phyloP scores from a whole-genome alignment of 306 rosid genomes.

The Cucurbita pepo region DNA sequence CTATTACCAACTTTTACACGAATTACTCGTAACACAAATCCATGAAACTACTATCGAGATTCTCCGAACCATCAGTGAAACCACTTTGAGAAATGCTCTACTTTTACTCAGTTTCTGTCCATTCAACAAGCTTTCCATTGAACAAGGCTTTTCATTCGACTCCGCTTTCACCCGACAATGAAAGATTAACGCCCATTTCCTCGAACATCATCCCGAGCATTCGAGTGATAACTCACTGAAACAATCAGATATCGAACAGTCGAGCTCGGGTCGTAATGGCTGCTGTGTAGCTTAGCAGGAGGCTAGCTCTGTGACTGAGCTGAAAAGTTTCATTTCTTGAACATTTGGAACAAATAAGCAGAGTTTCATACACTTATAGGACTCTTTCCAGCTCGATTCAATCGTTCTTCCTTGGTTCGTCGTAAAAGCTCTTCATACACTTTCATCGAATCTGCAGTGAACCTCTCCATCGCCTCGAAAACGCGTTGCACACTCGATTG shows the following conservation, averaged over 20 bases:
- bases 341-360: not conserved
- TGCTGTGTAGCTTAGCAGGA: not conserved
- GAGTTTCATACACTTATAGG: conserved; percentile 7
- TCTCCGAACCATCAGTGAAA: not conserved
- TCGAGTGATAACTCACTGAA: not conserved
- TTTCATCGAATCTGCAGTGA: conserved; percentile 47
- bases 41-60: too few species aligned
- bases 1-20: too few species aligned
- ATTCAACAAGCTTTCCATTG: not conserved
- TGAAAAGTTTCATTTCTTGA: not conserved
- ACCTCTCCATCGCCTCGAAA: conserved; percentile 95
- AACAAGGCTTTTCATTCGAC: not conserved
- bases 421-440: conserved; percentile 74
- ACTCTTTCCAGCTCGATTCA: conserved; percentile 22
- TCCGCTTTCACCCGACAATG: not conserved
- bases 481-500: conserved; percentile 76
- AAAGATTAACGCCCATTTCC: not conserved
- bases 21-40: too few species aligned
- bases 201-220: not conserved
- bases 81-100: not conserved
- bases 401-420: conserved; percentile 50
- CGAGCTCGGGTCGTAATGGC: not conserved
- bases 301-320: not conserved
- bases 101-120: not conserved
- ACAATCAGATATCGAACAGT: not conserved